Evolutionary conservation across 2,329 filamentous ascomycete genomes (phyloP).

Genomic region (Fusarium newnesense): DNA sequence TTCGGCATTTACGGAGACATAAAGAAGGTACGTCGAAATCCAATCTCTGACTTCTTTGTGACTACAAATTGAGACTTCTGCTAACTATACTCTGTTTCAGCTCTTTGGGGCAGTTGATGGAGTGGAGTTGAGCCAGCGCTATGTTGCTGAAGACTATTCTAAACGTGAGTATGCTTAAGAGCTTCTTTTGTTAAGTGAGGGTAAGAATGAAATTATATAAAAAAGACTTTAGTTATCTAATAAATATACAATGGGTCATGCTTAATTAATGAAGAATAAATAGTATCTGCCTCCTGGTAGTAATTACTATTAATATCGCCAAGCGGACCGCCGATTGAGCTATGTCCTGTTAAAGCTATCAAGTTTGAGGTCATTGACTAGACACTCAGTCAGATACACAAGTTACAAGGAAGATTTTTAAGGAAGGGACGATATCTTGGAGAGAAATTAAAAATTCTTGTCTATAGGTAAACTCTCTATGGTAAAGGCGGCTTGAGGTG

Average conservation of each 20-base stretch:
- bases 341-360: too few species aligned
- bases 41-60: not conserved
- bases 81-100: not conserved
- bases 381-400: not conserved
- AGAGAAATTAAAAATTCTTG: not conserved
- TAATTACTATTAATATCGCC: too few species aligned
- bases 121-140: not conserved
- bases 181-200: too few species aligned
- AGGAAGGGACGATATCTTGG: not conserved
- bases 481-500: accelerated
- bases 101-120: not conserved
- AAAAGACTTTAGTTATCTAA: too few species aligned
- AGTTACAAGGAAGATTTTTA: not conserved
- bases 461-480: not conserved
- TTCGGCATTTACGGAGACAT: not conserved
- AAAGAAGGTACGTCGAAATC: not conserved
- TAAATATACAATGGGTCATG: too few species aligned
- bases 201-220: too few species aligned
- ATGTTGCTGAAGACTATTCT: not conserved
- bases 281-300: too few species aligned
- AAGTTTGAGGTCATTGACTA: not conserved
- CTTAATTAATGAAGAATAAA: too few species aligned
- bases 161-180: too few species aligned
- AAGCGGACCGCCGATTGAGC: too few species aligned
- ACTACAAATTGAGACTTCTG: not conserved